Conservation (phyloP, 352 stramenopile species). For the Globisporangium camurandrum region DNA sequence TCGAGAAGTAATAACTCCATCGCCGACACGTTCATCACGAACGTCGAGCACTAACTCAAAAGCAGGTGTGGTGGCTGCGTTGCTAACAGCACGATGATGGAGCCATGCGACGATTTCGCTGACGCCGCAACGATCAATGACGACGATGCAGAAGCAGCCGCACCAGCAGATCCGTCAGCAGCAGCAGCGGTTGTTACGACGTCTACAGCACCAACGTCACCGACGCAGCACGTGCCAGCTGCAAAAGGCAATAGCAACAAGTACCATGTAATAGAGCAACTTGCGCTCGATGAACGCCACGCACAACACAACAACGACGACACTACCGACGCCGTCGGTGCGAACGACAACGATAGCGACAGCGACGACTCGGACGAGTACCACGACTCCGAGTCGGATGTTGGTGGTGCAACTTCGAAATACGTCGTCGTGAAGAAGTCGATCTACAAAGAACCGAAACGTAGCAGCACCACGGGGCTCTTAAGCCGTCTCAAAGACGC, state of each 20-base stretch:
- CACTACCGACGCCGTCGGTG: too few species aligned
- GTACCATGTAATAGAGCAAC: not conserved
- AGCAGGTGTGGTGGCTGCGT: too few species aligned
- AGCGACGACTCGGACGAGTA: slow-evolving; percentile 14
- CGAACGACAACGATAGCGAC: too few species aligned
- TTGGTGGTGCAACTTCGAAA: not conserved
- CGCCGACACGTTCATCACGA: too few species aligned
- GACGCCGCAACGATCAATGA: not conserved
- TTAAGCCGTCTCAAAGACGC: slow-evolving; percentile 24
- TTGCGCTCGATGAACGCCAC: too few species aligned
- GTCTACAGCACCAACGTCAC: too few species aligned
- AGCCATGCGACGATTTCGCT: slow-evolving; percentile 9
- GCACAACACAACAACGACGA: too few species aligned
- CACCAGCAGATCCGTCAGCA: not conserved
- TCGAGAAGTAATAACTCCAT: too few species aligned
- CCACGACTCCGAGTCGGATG: slow-evolving; percentile 15
- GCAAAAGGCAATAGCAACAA: not conserved
- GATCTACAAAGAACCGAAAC: slow-evolving; percentile 41
- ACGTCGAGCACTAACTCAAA: too few species aligned
- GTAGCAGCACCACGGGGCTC: slow-evolving; percentile 19
- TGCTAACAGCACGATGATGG: slow-evolving; percentile 6
- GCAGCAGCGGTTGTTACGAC: too few species aligned
- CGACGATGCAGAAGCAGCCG: not conserved
- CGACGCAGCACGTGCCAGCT: too few species aligned
- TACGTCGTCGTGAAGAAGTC: slow-evolving; percentile 57